Evolutionary conservation across 495 filamentous ascomycete species (phyloP).

Genomic region (Penicillium atrosanguineum): DNA sequence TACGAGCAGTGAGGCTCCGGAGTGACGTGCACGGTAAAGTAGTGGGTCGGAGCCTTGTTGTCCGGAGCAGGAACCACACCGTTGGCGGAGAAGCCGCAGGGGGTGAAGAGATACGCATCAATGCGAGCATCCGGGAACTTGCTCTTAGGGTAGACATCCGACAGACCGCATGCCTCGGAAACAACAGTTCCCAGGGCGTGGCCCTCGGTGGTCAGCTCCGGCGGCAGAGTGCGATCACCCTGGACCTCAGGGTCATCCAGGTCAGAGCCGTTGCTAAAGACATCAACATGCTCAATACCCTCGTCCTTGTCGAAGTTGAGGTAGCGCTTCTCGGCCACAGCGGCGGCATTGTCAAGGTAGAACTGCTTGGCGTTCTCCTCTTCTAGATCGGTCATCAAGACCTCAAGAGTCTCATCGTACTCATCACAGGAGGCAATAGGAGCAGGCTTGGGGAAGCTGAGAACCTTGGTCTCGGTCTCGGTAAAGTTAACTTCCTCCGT

Average conservation of each 20-base stretch:
- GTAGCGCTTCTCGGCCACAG: conserved; percentile 78
- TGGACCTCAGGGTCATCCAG: conserved; percentile 57
- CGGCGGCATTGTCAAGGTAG: conserved; percentile 89
- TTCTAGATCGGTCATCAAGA: conserved; percentile 98
- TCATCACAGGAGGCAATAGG: conserved; percentile 41
- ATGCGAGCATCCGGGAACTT: conserved; percentile 91
- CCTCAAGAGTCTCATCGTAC: conserved; percentile 90
- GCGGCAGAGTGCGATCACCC: conserved; percentile 56
- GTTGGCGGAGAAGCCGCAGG: conserved; percentile 98
- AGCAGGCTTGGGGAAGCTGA: conserved; percentile 47
- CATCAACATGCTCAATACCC: conserved; percentile 62
- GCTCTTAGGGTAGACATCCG: conserved; percentile 81
- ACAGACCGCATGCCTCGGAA: conserved; percentile 84
- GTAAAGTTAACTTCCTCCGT: conserved; percentile 42
- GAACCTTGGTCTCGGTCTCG: conserved; percentile 67
- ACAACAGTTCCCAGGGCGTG: conserved; percentile 92
- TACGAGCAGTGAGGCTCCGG: conserved; percentile 98
- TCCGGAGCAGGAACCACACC: conserved; percentile 85
- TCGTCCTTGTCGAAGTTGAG: conserved; percentile 47
- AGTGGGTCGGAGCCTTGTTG: conserved; percentile 67
- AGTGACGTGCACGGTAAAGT: conserved; percentile 99
- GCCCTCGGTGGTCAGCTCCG: conserved; percentile 85
- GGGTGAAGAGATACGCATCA: conserved; percentile 94
- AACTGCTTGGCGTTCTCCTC: conserved; percentile 92
- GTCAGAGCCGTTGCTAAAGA: conserved; percentile 76